phyloP scores from a whole-genome alignment of 2,329 filamentous ascomycete genomes.

The Thermomyces lanuginosus region DNA sequence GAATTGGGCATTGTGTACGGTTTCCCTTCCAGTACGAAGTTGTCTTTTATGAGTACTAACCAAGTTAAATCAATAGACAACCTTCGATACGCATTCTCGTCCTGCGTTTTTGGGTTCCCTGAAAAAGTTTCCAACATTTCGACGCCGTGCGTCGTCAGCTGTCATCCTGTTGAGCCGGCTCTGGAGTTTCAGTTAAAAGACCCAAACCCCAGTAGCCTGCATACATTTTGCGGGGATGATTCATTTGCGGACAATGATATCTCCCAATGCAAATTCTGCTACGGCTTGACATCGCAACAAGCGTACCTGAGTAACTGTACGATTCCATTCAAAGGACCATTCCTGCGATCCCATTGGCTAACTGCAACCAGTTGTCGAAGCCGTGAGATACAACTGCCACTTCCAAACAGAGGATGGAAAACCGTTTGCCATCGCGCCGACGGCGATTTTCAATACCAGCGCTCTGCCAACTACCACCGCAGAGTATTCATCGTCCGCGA shows the following conservation, averaged over 20 bases:
- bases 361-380: constrained; percentile 24
- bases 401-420: constrained; percentile 19
- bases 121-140: constrained; percentile 21
- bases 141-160: constrained; percentile 30
- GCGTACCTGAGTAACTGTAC: constrained; percentile 30
- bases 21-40: too few species aligned
- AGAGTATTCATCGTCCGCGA: constrained; percentile 10
- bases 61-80: constrained; percentile 21
- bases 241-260: constrained; percentile 27
- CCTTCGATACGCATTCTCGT: constrained; percentile 28
- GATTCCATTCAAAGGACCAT: constrained; percentile 7
- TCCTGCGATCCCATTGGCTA: constrained; percentile 3
- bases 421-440: constrained; percentile 24
- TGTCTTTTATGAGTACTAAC: constrained; percentile 2
- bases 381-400: constrained; percentile 30
- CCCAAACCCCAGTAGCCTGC: constrained; percentile 15
- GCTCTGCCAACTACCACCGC: constrained; percentile 19
- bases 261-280: constrained; percentile 28
- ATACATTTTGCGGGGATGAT: constrained; percentile 22
- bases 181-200: constrained; percentile 16
- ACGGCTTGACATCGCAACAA: constrained; percentile 25
- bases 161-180: constrained; percentile 18
- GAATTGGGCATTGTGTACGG: constrained; percentile 31
- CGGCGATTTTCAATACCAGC: constrained; percentile 26
- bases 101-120: constrained; percentile 29